Evolutionary conservation across 768 basidiomycete species (phyloP).

Genomic region (Termitomyces titanicus): DNA sequence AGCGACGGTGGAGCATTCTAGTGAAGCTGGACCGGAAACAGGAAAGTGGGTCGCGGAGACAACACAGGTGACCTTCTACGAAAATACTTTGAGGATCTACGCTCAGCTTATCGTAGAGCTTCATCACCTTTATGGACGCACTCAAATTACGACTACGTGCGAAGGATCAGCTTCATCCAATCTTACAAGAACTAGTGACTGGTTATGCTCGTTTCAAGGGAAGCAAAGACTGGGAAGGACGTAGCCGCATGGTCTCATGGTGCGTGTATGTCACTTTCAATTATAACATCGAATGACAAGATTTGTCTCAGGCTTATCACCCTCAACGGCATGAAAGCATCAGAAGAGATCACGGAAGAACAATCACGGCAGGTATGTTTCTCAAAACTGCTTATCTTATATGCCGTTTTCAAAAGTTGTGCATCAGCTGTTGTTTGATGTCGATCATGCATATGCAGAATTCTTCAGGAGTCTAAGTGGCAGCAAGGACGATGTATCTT

Average conservation of each 20-base stretch:
- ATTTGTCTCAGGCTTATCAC: slow-evolving; percentile 77
- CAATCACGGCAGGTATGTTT: slow-evolving; percentile 83
- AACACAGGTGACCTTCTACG: slow-evolving; percentile 66
- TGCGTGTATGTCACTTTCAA: slow-evolving; percentile 30
- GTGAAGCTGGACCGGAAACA: slow-evolving; percentile 88
- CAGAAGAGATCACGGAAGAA: slow-evolving; percentile 93
- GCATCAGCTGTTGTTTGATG: slow-evolving; percentile 85
- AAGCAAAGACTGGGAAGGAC: slow-evolving; percentile 94
- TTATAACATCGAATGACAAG: neutral
- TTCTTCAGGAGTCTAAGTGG: slow-evolving; percentile 77
- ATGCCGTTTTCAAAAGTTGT: neutral
- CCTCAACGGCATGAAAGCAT: slow-evolving; percentile 94
- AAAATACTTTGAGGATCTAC: neutral
- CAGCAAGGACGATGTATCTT: slow-evolving; percentile 31
- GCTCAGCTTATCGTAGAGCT: slow-evolving; percentile 54
- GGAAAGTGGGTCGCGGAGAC: slow-evolving; percentile 98
- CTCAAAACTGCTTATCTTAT: neutral
- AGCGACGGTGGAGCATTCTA: slow-evolving; percentile 94
- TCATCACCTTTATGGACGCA: slow-evolving; percentile 99
- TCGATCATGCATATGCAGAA: slow-evolving; percentile 93
- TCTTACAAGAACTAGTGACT: slow-evolving; percentile 92
- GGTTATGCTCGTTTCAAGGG: slow-evolving; percentile 93
- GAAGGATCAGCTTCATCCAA: slow-evolving; percentile 94
- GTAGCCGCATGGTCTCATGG: slow-evolving; percentile 93
- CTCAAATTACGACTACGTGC: slow-evolving; percentile 90